Conservation (phyloP, 805 yeast genomes). For the Yarrowia divulgata region DNA sequence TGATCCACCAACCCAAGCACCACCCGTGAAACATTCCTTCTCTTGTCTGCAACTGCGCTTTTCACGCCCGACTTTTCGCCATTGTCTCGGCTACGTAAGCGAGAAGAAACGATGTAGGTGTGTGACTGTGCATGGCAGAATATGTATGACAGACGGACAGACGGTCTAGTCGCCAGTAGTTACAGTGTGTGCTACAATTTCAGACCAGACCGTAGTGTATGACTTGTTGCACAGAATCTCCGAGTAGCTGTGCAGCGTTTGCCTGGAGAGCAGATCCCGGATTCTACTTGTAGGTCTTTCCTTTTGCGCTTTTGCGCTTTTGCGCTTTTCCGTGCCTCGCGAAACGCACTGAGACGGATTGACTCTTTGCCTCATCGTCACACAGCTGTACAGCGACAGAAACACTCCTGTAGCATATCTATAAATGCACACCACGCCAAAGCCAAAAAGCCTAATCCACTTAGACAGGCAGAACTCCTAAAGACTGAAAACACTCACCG, state of each 20-base stretch:
- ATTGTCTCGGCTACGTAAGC: background rate
- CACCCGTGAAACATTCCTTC: too few relatives aligned
- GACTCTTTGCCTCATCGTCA: conserved; percentile 8
- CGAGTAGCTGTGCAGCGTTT: background rate
- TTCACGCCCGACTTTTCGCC: background rate
- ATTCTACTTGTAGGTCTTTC: too few relatives aligned
- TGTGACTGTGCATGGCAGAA: too few relatives aligned
- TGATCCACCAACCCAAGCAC: too few relatives aligned
- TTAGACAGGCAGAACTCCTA: conserved; percentile 20
- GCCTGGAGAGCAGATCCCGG: background rate
- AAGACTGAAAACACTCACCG: conserved; percentile 14
- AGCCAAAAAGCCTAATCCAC: conserved; percentile 2
- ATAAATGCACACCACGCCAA: conserved; percentile 1
- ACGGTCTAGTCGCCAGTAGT: background rate
- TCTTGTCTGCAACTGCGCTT: too few relatives aligned
- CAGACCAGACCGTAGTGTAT: too few relatives aligned
- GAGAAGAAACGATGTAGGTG: background rate
- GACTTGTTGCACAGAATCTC: too few relatives aligned
- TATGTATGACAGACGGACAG: background rate
- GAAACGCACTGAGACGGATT: background rate
- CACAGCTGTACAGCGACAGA: background rate
- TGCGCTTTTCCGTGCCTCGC: background rate
- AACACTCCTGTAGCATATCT: background rate
- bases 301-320: background rate
- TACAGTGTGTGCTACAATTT: too few relatives aligned